A percentile compares a stretch with the other conserved stretches of the same genome.
Evolutionary conservation across 805 yeast species (phyloP).

Genomic region (Dipodascopsis uninucleata): DNA sequence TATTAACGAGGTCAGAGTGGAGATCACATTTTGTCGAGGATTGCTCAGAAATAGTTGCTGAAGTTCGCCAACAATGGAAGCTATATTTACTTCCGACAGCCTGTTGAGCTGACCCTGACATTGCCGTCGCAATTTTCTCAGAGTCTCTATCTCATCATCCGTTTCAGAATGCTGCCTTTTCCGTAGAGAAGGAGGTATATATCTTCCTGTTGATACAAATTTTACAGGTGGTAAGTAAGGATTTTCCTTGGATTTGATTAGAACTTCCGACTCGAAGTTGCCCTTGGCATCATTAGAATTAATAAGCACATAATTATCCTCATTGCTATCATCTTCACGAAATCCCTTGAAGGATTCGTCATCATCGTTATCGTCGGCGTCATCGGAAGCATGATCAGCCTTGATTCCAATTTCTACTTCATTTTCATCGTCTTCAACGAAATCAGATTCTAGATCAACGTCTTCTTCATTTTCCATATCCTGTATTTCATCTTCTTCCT

Average conservation of each 20-base stretch:
- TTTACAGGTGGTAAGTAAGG: conserved; percentile 67
- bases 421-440: background rate
- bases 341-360: conserved; percentile 24
- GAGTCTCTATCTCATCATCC: conserved; percentile 46
- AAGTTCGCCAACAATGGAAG: conserved; percentile 65
- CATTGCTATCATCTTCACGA: conserved; percentile 32
- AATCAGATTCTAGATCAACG: conserved; percentile 11
- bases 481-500: conserved; percentile 26
- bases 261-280: conserved; percentile 32
- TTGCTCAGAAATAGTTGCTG: conserved; percentile 58
- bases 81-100: conserved; percentile 81
- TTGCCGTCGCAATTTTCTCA: conserved; percentile 50
- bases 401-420: no score
- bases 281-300: conserved; percentile 31
- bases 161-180: conserved; percentile 42
- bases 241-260: conserved; percentile 55
- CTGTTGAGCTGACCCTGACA: conserved; percentile 83
- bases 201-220: conserved; percentile 41
- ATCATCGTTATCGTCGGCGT: conserved; percentile 11
- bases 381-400: no score
- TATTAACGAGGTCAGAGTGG: conserved; percentile 58
- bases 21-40: conserved; percentile 78
- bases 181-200: conserved; percentile 86
- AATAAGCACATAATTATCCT: conserved; percentile 35
- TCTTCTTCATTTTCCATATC: conserved; percentile 15